Evolutionary conservation across 2,329 filamentous ascomycete genomes (phyloP), one percentile per base, ranked within the genome.

Genomic region (Penicillium expansum): DNA sequence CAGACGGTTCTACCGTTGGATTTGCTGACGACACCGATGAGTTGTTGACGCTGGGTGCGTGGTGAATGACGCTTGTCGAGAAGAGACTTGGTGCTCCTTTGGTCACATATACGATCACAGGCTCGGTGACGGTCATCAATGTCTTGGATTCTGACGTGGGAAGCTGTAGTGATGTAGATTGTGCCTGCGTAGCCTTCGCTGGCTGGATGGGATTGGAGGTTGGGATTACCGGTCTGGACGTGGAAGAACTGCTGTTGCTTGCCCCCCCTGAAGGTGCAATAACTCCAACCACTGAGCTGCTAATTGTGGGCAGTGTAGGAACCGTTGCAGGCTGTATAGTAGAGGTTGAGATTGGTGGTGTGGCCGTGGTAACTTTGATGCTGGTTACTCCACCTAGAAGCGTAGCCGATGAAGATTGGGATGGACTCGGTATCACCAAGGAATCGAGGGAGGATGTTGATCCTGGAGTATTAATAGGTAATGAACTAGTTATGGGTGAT

Each of bases 91-190:
- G n/a, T n/a, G 37, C 33, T 30, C 45, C 44, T 20, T 41, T 22
- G 20, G 45, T 55, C 22, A 55, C 45, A 43, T 51, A 55, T 5
- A 55, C 52, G 8, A 55, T 55, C 20, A 55, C 37, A 37, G 52
- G 52, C 16, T 51, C 22, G 13, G 45, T 50, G 37, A 55, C 44
- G 9, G 38, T 42, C 37, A 29, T 11, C 13, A 50, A 13, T 22
- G 45, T 38, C 38, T 43, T 18, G 11, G 38, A 18, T 11, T n/a
- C 22, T 35, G 37, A 49, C 1, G 20, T 32, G 9, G 38, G 20
- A 43, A 16, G 24, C 29, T 30, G 22, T 30, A 8, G 8, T 43
- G 30, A 18, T 22, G 44, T 39, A 13, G 44, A 24, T 9, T 43
- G 27, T 18, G n/a, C 14, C n/a, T 16, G 30, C 8, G 30, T n/a